Percentiles rank a stretch among this genome's conserved stretches.
Evolutionary conservation across 2,329 filamentous ascomycete species (phyloP).

Genomic region (Colletotrichum sidae): DNA sequence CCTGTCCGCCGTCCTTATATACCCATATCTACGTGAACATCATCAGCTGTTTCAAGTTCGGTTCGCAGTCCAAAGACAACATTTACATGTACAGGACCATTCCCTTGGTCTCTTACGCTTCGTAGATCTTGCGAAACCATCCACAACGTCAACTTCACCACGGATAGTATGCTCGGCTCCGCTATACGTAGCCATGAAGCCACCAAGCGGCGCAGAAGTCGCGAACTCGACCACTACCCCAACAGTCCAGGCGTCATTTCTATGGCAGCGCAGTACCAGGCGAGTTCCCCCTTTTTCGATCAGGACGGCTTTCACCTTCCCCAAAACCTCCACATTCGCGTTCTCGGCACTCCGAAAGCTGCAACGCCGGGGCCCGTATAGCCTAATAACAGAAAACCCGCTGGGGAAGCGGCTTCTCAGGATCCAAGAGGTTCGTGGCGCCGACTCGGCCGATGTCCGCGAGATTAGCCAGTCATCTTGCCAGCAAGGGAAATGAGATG

Average conservation of each 20-base stretch:
- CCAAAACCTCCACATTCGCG: constrained; percentile 43
- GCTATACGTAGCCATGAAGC: constrained; percentile 41
- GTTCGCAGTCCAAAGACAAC: too few relatives aligned
- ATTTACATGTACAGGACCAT: neutral
- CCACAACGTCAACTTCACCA: constrained; percentile 43
- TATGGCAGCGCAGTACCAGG: constrained; percentile 38
- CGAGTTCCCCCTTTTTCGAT: constrained; percentile 41
- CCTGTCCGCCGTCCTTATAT: neutral
- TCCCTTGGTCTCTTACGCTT: neutral
- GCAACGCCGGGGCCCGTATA: constrained; percentile 45
- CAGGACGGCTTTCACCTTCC: constrained; percentile 40
- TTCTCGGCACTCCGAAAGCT: constrained; percentile 44
- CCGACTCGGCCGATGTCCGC: constrained; percentile 43
- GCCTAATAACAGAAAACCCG: constrained; percentile 39
- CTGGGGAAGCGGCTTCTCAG: constrained; percentile 7
- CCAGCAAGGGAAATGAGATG: neutral
- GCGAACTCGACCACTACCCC: constrained; percentile 18
- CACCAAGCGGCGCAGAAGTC: constrained; percentile 39
- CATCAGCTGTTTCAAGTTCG: too few relatives aligned
- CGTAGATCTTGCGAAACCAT: constrained; percentile 24
- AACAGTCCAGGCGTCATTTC: constrained; percentile 40
- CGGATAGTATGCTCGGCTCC: constrained; percentile 41
- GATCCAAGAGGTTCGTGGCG: constrained; percentile 40
- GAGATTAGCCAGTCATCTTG: constrained; percentile 41
- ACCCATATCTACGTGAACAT: too few relatives aligned